Evolutionary conservation across 257 asterid genomes (phyloP).

Genomic region (Lycium barbarum): DNA sequence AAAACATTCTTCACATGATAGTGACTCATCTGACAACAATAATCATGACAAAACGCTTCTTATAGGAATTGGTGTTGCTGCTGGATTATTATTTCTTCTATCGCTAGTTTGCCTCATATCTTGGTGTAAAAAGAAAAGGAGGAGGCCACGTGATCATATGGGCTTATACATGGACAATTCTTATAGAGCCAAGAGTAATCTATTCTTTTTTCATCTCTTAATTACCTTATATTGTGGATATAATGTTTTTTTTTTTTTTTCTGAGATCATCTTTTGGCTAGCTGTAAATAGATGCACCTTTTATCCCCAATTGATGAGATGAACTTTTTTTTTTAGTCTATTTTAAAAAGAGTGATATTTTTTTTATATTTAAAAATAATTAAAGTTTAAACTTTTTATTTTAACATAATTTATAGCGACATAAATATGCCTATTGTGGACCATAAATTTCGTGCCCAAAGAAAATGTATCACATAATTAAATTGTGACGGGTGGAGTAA

Average conservation of each 20-base stretch:
- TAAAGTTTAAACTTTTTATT: too few species aligned
- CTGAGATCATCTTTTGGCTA: background rate
- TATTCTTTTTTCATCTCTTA: background rate
- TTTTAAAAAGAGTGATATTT: too few species aligned
- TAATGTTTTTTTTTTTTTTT: background rate
- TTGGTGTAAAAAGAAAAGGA: constrained; percentile 51
- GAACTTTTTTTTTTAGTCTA: too few species aligned
- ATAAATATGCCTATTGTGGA: too few species aligned
- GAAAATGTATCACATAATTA: too few species aligned
- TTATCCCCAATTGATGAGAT: too few species aligned
- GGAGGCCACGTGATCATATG: constrained; percentile 57
- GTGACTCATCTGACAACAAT: constrained; percentile 36
- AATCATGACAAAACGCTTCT: constrained; percentile 39
- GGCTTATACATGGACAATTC: constrained; percentile 61
- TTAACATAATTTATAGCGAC: too few species aligned
- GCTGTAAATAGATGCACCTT: background rate
- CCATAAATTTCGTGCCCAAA: too few species aligned
- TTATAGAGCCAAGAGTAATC: constrained; percentile 2
- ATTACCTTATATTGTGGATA: background rate
- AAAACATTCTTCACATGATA: background rate
- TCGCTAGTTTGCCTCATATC: constrained; percentile 50
- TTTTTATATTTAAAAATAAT: too few species aligned
- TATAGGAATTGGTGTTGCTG: constrained; percentile 71
- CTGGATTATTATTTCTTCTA: constrained; percentile 54
- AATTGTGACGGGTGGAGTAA: too few species aligned